A percentile compares a stretch with the other conserved stretches of the same genome.
These are phyloP conservation scores for Volvox reticuliferus DNA, from an alignment of 139 green algal species.

Conservation along the genomic window DNA sequence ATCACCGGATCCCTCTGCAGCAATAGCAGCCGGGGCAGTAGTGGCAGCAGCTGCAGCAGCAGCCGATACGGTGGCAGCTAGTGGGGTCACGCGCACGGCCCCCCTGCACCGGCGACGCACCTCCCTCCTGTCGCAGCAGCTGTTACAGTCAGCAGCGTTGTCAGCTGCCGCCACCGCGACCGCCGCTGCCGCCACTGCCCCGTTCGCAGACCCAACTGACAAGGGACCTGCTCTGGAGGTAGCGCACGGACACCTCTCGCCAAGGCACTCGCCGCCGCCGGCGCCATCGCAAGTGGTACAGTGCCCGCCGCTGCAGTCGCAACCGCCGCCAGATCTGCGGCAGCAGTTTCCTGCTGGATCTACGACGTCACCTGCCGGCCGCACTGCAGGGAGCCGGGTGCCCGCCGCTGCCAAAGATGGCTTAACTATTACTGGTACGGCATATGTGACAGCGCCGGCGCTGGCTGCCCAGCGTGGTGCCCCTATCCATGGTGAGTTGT, in stretches of 20 bases:
- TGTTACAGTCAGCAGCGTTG: neutral
- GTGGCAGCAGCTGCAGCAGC: neutral
- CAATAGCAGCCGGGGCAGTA: neutral
- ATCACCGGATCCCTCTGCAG: neutral
- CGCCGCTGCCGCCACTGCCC: neutral
- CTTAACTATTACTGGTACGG: neutral
- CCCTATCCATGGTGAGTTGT: neutral
- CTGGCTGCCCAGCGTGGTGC: neutral
- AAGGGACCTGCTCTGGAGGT: neutral
- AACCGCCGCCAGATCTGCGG: neutral
- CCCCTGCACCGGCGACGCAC: neutral
- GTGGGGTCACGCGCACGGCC: too few relatives aligned
- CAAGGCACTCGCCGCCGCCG: neutral
- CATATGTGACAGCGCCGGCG: neutral
- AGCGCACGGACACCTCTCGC: neutral
- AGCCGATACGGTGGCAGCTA: neutral
- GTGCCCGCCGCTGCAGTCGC: neutral
- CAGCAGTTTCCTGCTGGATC: neutral
- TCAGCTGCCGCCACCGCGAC: neutral
- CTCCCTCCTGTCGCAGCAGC: conserved; percentile 4
- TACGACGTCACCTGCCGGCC: neutral
- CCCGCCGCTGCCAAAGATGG: neutral
- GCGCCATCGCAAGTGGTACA: neutral
- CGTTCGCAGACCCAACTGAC: neutral
- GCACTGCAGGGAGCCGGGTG: too few relatives aligned